Conservation (phyloP, 805 yeast genomes). For the Metschnikowia aberdeeniae region DNA sequence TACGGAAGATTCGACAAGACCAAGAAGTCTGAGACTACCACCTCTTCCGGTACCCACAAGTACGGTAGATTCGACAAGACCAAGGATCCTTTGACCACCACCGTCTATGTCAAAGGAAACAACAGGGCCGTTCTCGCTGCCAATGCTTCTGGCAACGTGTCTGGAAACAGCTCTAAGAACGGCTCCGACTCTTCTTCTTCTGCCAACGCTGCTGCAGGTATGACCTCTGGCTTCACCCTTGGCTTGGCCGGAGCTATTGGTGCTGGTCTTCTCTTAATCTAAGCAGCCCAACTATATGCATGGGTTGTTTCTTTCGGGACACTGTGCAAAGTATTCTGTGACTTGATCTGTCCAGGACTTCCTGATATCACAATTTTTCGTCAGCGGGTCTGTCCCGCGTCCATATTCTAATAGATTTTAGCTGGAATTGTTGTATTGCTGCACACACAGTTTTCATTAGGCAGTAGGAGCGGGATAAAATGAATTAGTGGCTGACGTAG, state of each 20-base stretch:
- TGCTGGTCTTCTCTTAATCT: conserved; percentile 46
- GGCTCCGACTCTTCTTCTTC: conserved; percentile 21
- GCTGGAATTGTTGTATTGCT: neutral
- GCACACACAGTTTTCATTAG: too few species aligned
- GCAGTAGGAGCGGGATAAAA: too few species aligned
- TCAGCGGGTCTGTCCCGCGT: neutral
- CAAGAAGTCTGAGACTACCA: conserved; percentile 28
- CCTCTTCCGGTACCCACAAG: conserved; percentile 32
- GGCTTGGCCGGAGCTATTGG: conserved; percentile 43
- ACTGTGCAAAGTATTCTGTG: neutral
- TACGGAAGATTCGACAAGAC: conserved; percentile 36
- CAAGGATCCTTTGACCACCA: conserved; percentile 33
- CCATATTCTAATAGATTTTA: neutral
- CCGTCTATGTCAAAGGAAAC: conserved; percentile 26
- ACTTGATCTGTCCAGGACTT: neutral
- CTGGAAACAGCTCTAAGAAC: conserved; percentile 19
- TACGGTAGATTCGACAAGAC: conserved; percentile 33
- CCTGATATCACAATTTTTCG: neutral
- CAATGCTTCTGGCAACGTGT: conserved; percentile 7
- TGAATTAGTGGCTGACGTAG: too few species aligned
- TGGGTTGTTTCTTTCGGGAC: neutral
- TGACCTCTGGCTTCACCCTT: conserved; percentile 19
- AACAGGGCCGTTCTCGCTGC: conserved; percentile 9
- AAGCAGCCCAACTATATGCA: conserved; percentile 2
- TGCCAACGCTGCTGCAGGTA: conserved; percentile 20